Percentiles rank a stretch among this genome's conserved stretches.
Conservation (phyloP, 306 rosid species). For the Herpetospermum pedunculosum region DNA sequence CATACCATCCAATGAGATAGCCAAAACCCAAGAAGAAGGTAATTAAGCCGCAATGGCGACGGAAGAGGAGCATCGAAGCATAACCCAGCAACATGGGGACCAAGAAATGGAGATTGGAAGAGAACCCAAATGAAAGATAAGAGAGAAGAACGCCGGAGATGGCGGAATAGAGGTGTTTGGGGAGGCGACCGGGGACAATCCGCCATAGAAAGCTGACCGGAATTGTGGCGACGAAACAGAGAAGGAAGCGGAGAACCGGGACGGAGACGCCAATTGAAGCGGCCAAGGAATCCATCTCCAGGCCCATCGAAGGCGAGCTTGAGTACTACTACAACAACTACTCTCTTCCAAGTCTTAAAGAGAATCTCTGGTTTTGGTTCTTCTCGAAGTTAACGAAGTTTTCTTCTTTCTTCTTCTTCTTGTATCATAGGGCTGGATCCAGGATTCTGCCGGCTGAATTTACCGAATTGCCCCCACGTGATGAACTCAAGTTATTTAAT, state of each 20-base stretch:
- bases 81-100: conserved; percentile 74
- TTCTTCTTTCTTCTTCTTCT: background rate
- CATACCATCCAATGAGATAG: conserved; percentile 76
- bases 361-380: background rate
- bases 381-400: too few relatives aligned
- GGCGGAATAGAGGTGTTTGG: conserved; percentile 68
- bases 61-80: conserved; percentile 63
- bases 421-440: too few relatives aligned
- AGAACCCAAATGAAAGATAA: conserved; percentile 74
- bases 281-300: conserved; percentile 75
- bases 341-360: background rate
- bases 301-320: conserved; percentile 44
- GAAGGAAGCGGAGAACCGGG: conserved; percentile 77
- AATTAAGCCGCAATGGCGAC: conserved; percentile 56
- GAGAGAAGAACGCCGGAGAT: conserved; percentile 59
- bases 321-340: background rate
- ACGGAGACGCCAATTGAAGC: conserved; percentile 68
- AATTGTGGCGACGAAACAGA: conserved; percentile 73
- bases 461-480: background rate
- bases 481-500: too few relatives aligned
- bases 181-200: conserved; percentile 45
- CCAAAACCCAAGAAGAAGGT: conserved; percentile 75
- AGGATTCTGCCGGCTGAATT: too few relatives aligned
- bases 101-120: conserved; percentile 74
- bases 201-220: conserved; percentile 73